phyloP scores from a whole-genome alignment of 208 protist species.

The Vickermania ingenoplastis region DNA sequence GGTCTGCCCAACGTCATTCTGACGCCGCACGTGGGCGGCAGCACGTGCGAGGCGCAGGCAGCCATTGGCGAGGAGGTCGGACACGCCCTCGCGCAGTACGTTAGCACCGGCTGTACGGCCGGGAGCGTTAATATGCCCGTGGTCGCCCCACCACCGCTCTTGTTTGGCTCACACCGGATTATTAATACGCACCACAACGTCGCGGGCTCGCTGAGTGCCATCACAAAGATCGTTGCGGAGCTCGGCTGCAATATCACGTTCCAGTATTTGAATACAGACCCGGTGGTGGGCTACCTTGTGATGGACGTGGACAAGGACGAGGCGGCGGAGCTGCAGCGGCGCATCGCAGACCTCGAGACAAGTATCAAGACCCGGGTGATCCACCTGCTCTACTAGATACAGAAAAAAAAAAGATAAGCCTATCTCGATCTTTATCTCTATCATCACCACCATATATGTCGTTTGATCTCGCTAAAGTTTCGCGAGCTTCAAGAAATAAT shows the following conservation, averaged over 20 bases:
- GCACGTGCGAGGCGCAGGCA: constrained; percentile 87
- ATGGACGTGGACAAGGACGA: constrained; percentile 65
- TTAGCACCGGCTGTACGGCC: constrained; percentile 68
- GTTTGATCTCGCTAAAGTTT: neutral
- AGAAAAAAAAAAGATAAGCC: constrained; percentile 5
- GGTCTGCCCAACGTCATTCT: constrained; percentile 90
- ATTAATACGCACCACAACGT: constrained; percentile 88
- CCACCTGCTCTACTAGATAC: neutral
- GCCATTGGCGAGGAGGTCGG: constrained; percentile 89
- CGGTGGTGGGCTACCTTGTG: constrained; percentile 72
- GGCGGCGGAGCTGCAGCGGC: constrained; percentile 24
- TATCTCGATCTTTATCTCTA: constrained; percentile 7
- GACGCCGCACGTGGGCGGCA: constrained; percentile 92
- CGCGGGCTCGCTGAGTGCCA: constrained; percentile 84
- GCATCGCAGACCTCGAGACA: constrained; percentile 31
- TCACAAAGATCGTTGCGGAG: constrained; percentile 82
- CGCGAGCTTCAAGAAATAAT: constrained; percentile 1
- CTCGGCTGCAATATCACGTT: constrained; percentile 73
- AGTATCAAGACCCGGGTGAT: constrained; percentile 59
- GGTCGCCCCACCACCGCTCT: constrained; percentile 42
- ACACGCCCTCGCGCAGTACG: constrained; percentile 67
- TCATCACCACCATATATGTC: too few species aligned
- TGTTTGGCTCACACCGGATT: constrained; percentile 47
- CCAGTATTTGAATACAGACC: constrained; percentile 65
- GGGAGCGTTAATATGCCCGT: constrained; percentile 92